Percentiles rank a stretch among this genome's conserved stretches.
Evolutionary conservation across 1,284 basidiomycete genomes (phyloP).

Genomic region (Tremellales sp.): DNA sequence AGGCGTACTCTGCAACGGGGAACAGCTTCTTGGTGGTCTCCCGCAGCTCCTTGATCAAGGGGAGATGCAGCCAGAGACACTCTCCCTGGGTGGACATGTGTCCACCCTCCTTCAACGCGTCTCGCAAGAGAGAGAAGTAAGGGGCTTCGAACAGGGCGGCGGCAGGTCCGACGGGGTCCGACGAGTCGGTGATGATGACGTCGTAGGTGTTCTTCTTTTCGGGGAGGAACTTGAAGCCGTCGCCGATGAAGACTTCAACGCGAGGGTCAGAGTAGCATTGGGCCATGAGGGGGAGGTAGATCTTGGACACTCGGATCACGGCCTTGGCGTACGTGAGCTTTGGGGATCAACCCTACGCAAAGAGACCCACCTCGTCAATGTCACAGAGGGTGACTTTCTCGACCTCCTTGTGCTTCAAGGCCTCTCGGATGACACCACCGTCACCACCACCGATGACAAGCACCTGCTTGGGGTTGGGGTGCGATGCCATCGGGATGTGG

Average conservation of each 20-base stretch:
- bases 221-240: conserved; percentile 95
- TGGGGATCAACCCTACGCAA: neutral
- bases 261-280: conserved; percentile 74
- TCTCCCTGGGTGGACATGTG: conserved; percentile 96
- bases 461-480: conserved; percentile 94
- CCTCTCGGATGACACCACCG: conserved; percentile 94
- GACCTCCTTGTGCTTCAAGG: conserved; percentile 89
- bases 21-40: conserved; percentile 74
- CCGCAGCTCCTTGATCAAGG: conserved; percentile 76
- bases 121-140: conserved; percentile 91
- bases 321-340: conserved; percentile 67
- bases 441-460: conserved; percentile 97
- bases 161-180: conserved; percentile 95
- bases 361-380: conserved; percentile 77
- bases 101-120: conserved; percentile 83
- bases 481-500: conserved; percentile 88
- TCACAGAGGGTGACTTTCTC: conserved; percentile 93
- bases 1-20: conserved; percentile 84
- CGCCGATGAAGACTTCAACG: conserved; percentile 86
- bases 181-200: conserved; percentile 98
- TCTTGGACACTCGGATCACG: conserved; percentile 90
- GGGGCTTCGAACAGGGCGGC: conserved; percentile 93
- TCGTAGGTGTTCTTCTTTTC: conserved; percentile 89
- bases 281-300: conserved; percentile 93
- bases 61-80: conserved; percentile 91